phyloP scores from a whole-genome alignment of 257 asterid species.

The Phtheirospermum japonicum region DNA sequence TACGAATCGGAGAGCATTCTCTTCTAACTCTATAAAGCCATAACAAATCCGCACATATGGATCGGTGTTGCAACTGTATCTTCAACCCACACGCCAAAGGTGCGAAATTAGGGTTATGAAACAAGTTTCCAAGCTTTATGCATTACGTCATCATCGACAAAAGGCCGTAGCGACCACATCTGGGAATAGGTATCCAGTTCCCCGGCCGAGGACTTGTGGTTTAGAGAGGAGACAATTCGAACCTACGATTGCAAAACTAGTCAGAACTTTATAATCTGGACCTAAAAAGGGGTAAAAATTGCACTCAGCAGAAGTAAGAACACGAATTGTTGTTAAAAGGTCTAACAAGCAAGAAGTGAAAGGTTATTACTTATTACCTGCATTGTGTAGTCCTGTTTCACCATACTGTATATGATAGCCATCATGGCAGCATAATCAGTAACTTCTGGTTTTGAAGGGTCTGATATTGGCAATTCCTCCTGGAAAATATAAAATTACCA shows the following conservation, averaged over 20 bases:
- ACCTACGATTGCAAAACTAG: conserved; percentile 36
- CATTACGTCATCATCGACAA: conserved; percentile 64
- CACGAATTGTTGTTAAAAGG: too few relatives aligned
- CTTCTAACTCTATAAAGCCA: too few relatives aligned
- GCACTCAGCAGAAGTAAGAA: too few relatives aligned
- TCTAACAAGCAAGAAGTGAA: too few relatives aligned
- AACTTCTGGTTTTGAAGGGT: conserved; percentile 42
- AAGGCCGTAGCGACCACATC: conserved; percentile 91
- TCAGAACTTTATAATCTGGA: not conserved
- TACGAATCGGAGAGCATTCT: too few relatives aligned
- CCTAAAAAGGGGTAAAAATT: too few relatives aligned
- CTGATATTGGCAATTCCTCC: too few relatives aligned
- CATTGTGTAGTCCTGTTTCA: conserved; percentile 73
- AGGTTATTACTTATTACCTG: conserved; percentile 58
- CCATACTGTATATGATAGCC: conserved; percentile 65
- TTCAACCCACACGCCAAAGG: too few relatives aligned
- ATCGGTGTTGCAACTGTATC: too few relatives aligned
- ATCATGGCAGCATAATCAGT: conserved; percentile 56
- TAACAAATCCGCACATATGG: too few relatives aligned
- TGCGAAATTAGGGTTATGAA: not conserved
- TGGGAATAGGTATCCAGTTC: conserved; percentile 76
- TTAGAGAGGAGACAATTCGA: conserved; percentile 57
- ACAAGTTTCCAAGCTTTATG: conserved; percentile 63
- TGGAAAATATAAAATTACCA: too few relatives aligned
- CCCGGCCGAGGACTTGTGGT: conserved; percentile 54